Percentiles rank a stretch among this genome's conserved stretches.
Evolutionary conservation across 2,329 filamentous ascomycete genomes (phyloP).

Genomic region (Talaromyces sp.): DNA sequence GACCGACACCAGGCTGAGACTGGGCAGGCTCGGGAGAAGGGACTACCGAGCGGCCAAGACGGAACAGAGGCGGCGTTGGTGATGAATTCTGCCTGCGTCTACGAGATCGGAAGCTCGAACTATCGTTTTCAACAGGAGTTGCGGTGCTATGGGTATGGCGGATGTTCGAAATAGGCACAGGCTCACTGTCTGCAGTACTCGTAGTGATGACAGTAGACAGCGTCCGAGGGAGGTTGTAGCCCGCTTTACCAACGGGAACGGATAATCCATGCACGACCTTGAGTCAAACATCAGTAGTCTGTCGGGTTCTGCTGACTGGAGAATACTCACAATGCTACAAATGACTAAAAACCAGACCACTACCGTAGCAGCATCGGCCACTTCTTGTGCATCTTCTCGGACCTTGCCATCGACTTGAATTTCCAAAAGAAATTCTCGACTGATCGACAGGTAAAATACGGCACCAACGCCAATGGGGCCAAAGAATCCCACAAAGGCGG

Average conservation of each 20-base stretch:
- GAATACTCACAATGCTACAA: conserved; percentile 70
- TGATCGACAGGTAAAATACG: conserved; percentile 85
- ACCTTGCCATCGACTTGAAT: conserved; percentile 62
- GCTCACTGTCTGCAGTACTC: conserved; percentile 34
- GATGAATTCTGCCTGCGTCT: conserved; percentile 22
- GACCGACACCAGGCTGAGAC: conserved; percentile 24
- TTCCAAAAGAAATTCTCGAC: conserved; percentile 69
- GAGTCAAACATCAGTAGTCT: conserved; percentile 1
- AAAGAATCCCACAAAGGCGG: conserved; percentile 88
- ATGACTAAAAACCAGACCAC: conserved; percentile 86
- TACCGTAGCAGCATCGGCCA: conserved; percentile 68
- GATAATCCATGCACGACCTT: conserved; percentile 79
- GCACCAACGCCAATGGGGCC: conserved; percentile 89
- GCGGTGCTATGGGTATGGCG: conserved; percentile 39
- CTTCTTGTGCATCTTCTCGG: conserved; percentile 65
- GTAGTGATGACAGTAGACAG: conserved; percentile 51
- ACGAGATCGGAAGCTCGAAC: conserved; percentile 27
- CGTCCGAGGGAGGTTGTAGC: conserved; percentile 50
- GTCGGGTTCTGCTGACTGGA: background rate
- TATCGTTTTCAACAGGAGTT: conserved; percentile 17
- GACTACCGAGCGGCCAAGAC: conserved; percentile 31
- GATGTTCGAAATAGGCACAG: conserved; percentile 32
- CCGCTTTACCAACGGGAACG: conserved; percentile 66
- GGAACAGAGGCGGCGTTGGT: conserved; percentile 28
- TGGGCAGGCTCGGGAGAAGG: conserved; percentile 20